Conservation (phyloP, 2,329 filamentous ascomycete species). For the Talaromyces amestolkiae region DNA sequence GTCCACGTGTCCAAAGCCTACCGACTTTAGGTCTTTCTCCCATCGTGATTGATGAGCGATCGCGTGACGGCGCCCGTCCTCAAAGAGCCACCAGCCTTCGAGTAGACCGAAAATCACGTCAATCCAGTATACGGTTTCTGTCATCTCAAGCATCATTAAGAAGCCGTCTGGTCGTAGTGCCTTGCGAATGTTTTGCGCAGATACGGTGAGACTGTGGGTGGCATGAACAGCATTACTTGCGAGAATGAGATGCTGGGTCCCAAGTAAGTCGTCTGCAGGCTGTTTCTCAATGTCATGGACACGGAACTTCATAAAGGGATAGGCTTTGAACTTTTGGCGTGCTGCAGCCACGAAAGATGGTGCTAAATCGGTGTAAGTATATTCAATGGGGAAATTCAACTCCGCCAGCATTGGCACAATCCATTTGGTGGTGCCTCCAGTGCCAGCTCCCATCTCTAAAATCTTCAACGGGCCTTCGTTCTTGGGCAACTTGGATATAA, state of each 20-base stretch:
- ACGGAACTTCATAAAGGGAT: conserved; percentile 24
- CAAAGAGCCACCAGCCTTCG: conserved; percentile 43
- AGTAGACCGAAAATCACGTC: conserved; percentile 39
- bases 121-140: conserved; percentile 27
- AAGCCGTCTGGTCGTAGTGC: conserved; percentile 44
- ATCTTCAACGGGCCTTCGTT: conserved; percentile 22
- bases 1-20: conserved; percentile 25
- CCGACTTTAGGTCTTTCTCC: conserved; percentile 22
- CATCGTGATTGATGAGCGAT: conserved; percentile 22
- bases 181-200: conserved; percentile 25
- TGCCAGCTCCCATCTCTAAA: conserved; percentile 41
- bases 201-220: conserved; percentile 24
- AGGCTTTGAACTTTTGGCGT: not conserved
- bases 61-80: conserved; percentile 31
- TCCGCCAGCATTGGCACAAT: conserved; percentile 29
- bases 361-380: conserved; percentile 27
- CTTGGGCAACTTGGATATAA: not conserved
- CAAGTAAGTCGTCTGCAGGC: conserved; percentile 32
- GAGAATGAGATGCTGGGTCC: conserved; percentile 34
- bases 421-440: conserved; percentile 37
- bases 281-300: conserved; percentile 32
- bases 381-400: conserved; percentile 28
- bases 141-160: conserved; percentile 46
- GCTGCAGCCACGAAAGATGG: conserved; percentile 21
- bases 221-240: conserved; percentile 38